Percentiles rank a stretch among this genome's conserved stretches.
Evolutionary conservation across 306 rosid genomes (phyloP).

Genomic region (Vigna hirtella): DNA sequence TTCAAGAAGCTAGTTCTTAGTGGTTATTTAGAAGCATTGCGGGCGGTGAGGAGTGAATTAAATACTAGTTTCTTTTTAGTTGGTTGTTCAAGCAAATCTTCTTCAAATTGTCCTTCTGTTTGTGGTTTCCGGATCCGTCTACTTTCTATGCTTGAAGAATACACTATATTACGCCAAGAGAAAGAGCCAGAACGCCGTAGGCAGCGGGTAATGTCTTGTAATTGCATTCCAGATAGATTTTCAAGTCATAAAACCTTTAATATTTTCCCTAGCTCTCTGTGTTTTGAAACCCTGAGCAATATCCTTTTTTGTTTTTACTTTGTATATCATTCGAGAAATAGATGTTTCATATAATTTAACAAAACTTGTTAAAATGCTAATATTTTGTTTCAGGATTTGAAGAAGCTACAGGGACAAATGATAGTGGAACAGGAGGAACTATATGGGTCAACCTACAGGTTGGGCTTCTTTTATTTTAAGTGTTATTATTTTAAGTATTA

Average conservation of each 20-base stretch:
- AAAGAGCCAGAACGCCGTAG: slow-evolving; percentile 91
- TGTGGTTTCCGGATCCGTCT: slow-evolving; percentile 64
- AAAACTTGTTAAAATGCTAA: slow-evolving; percentile 30
- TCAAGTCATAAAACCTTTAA: background rate
- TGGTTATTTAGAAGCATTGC: background rate
- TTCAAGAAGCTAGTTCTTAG: slow-evolving; percentile 10
- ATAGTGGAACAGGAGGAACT: slow-evolving; percentile 95
- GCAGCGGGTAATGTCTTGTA: slow-evolving; percentile 74
- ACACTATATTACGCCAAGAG: slow-evolving; percentile 71
- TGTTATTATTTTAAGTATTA: too few relatives aligned
- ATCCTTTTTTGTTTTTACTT: background rate
- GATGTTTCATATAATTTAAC: background rate
- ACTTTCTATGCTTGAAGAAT: slow-evolving; percentile 94
- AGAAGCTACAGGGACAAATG: slow-evolving; percentile 92
- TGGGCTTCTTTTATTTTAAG: too few relatives aligned
- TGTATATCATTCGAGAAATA: slow-evolving; percentile 24
- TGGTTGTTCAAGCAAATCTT: slow-evolving; percentile 38
- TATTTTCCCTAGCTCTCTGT: background rate
- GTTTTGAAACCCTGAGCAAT: slow-evolving; percentile 19
- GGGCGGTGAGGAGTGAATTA: background rate
- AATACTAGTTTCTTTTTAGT: background rate
- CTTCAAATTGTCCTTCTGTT: slow-evolving; percentile 38
- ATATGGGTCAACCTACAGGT: slow-evolving; percentile 66
- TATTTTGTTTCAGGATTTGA: slow-evolving; percentile 79
- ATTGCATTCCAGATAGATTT: slow-evolving; percentile 2